Percentiles rank a stretch among this genome's conserved stretches.
Evolutionary conservation across 129 eudicot genomes (phyloP).

Genomic region (Helichrysum umbraculigerum): DNA sequence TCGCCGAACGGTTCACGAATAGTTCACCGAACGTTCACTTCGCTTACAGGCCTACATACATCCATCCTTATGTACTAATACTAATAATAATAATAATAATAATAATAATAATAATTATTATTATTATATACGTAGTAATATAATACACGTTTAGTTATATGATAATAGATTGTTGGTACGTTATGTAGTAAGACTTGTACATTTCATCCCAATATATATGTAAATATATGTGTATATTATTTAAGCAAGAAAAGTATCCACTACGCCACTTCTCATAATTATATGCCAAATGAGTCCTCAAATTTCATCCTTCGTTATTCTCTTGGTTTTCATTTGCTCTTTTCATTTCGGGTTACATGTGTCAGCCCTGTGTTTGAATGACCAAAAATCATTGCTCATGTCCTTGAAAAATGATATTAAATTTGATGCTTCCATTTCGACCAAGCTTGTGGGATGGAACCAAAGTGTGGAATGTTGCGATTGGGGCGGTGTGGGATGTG

Average conservation of each 20-base stretch:
- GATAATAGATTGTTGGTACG: neutral
- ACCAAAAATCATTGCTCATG: slow-evolving; percentile 31
- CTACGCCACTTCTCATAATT: too few relatives aligned
- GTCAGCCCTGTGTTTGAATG: slow-evolving; percentile 31
- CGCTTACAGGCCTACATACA: too few relatives aligned
- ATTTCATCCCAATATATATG: neutral
- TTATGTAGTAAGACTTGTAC: neutral
- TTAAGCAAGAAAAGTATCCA: too few relatives aligned
- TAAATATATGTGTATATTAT: too few relatives aligned
- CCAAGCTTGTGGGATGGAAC: slow-evolving; percentile 42
- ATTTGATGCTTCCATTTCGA: slow-evolving; percentile 22
- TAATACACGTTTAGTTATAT: neutral
- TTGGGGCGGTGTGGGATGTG: slow-evolving; percentile 48
- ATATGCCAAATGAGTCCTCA: neutral
- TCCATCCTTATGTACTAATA: too few relatives aligned
- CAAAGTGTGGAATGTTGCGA: slow-evolving; percentile 31
- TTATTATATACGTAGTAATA: too few relatives aligned
- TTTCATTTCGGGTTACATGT: slow-evolving; percentile 1
- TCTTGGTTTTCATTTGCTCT: slow-evolving; percentile 7
- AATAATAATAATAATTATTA: neutral
- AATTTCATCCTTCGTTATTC: neutral
- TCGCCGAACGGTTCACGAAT: too few relatives aligned
- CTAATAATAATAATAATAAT: too few relatives aligned
- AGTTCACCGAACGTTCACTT: too few relatives aligned
- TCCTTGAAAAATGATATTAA: slow-evolving; percentile 23